These are phyloP conservation scores for Aurinia saxatilis DNA, from an alignment of 345 rosid genomes.

Conservation along the genomic window DNA sequence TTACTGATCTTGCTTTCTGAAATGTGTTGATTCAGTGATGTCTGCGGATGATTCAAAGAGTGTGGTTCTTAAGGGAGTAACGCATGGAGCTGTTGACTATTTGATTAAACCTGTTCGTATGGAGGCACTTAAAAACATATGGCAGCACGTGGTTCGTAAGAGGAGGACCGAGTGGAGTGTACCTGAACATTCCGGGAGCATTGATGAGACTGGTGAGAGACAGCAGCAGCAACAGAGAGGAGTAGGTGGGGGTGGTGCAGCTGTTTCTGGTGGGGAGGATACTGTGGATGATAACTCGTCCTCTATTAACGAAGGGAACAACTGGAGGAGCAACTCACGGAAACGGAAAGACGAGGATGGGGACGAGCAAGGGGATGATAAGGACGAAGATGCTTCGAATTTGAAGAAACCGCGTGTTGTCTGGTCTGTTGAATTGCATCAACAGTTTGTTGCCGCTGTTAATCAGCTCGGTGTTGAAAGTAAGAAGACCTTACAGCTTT, in stretches of 20 bases:
- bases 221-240: constrained; percentile 36
- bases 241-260: constrained; percentile 30
- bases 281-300: constrained; percentile 49
- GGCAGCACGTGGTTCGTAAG: constrained; percentile 77
- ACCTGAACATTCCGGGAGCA: constrained; percentile 54
- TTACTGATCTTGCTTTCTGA: not conserved
- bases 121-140: constrained; percentile 75
- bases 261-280: constrained; percentile 26
- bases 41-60: constrained; percentile 73
- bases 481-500: constrained; percentile 32
- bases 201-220: constrained; percentile 36
- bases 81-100: constrained; percentile 82
- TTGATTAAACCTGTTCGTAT: constrained; percentile 71
- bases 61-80: constrained; percentile 66
- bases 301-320: constrained; percentile 50
- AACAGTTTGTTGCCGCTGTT: constrained; percentile 81
- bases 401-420: constrained; percentile 81
- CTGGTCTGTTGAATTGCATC: constrained; percentile 93
- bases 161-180: constrained; percentile 51
- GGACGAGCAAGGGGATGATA: constrained; percentile 56
- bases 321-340: constrained; percentile 33
- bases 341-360: constrained; percentile 53
- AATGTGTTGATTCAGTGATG: constrained; percentile 55
- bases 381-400: constrained; percentile 70
- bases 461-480: constrained; percentile 86